A percentile compares a stretch with the other conserved stretches of the same genome.
Conservation (phyloP, 2,329 filamentous ascomycete species). For the Sporothrix inflata region DNA sequence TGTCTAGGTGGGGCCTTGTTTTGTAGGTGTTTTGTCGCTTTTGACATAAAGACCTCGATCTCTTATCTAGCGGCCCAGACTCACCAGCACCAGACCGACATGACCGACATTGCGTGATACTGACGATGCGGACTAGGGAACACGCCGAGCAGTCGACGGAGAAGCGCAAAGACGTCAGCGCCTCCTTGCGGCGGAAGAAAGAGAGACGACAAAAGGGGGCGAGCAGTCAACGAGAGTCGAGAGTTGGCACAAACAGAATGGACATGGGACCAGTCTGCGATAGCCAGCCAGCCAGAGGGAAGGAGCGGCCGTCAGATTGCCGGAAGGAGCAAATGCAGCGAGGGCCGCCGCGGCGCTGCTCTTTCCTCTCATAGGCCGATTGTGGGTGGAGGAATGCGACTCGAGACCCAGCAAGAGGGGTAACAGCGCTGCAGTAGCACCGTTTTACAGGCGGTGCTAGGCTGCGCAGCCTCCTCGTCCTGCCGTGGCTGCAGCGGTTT, state of each 20-base stretch:
- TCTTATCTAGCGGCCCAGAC: background rate
- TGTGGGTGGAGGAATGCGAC: background rate
- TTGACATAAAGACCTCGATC: background rate
- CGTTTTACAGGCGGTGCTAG: constrained; percentile 1
- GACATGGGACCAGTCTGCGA: background rate
- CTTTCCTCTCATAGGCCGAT: too few species aligned
- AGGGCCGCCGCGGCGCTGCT: background rate
- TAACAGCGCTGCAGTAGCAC: background rate
- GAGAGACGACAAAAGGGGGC: constrained; percentile 9
- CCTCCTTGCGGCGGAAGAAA: background rate
- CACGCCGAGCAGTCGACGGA: background rate
- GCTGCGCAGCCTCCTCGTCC: constrained; percentile 18
- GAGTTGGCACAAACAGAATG: constrained; percentile 15
- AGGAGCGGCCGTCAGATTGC: constrained; percentile 6
- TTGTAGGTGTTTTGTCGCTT: background rate
- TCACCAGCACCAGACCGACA: background rate
- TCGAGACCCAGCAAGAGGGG: too few species aligned
- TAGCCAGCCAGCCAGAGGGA: background rate
- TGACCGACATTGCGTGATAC: constrained; percentile 9
- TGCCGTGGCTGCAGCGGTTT: constrained; percentile 20
- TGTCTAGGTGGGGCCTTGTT: constrained; percentile 13
- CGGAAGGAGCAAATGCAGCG: constrained; percentile 10
- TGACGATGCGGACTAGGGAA: background rate
- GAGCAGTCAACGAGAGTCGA: constrained; percentile 21
- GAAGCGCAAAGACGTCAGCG: constrained; percentile 1